Evolutionary conservation across 345 rosid genomes (phyloP), one percentile per base, ranked within the genome.

Genomic region (Citrus mangshanensis): DNA sequence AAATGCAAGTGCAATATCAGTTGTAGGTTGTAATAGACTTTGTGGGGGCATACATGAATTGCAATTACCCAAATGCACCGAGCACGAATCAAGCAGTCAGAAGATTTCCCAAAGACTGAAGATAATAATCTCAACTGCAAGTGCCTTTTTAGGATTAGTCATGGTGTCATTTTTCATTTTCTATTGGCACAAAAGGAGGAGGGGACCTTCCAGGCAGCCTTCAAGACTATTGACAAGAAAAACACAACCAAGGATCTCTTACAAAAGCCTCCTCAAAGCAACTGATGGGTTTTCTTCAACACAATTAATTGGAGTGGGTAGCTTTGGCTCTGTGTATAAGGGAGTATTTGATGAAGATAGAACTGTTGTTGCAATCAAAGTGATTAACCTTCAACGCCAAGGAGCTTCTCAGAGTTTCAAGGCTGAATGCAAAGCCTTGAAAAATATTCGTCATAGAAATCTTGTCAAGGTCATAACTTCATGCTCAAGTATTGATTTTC

Each of bases 21-120:
- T 86, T 18, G 56, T 24, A 19, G 82, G 84, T 28, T 81, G 19
- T 22, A 24, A 81, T 0, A 30, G 27, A 28, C 72, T 78, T 12
- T 80, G 86, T 72, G 79, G 87, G 87, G 83, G 81, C 8, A n/a
- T 73, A 32, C 27, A 24, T 40, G 76, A 73, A 30, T n/a, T 55
- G 14, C 58, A 80, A 6, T 4, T 84, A 13, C 77, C 63, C 2
- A 27, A 34, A 30, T 87, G 90, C 12, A 27, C 2, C 0, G 5
- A 13, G 54, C 24, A 69, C 5, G 10, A 35, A 9, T 9, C 16
- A 21, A 66, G 9, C 8, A 35, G 22, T 18, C 10, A 19, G 28
- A 51, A 58, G 49, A n/a, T 70, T 1, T 65, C 80, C 12, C 1
- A 1, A 10, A 19, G 4, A 68, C 65, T 69, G n/a, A n/a, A n/a